Evolutionary conservation across 139 green algal genomes (phyloP).

Genomic region (Yamagishiella unicocca): DNA sequence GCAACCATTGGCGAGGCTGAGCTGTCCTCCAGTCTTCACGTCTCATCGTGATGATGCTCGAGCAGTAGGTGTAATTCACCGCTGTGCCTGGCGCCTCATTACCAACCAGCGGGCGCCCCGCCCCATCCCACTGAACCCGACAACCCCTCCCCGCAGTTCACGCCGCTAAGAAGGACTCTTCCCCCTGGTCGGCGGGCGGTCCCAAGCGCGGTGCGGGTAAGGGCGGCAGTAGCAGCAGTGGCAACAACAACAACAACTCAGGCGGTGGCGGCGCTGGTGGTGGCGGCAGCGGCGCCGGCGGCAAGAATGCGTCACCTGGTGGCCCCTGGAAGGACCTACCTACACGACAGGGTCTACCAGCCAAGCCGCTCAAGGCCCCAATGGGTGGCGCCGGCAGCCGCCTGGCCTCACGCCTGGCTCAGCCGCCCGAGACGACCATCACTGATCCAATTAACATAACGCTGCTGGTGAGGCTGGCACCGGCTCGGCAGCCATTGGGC

Average conservation of each 20-base stretch:
- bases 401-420: neutral
- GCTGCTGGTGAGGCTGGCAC: slow-evolving; percentile 34
- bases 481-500: no score
- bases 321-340: slow-evolving; percentile 24
- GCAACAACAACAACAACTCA: neutral
- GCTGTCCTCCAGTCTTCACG: no score
- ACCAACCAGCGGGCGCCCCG: no score
- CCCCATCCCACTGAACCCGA: no score
- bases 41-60: no score
- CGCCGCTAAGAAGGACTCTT: slow-evolving; percentile 29
- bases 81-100: no score
- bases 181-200: slow-evolving; percentile 3
- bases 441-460: slow-evolving; percentile 24
- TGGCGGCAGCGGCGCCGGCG: neutral
- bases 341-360: neutral
- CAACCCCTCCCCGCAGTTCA: slow-evolving; percentile 17
- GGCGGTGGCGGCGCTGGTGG: neutral
- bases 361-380: neutral
- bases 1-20: no score
- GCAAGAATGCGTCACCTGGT: neutral
- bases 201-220: slow-evolving; percentile 26
- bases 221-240: neutral
- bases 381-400: neutral
- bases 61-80: no score
- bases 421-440: slow-evolving; percentile 11